These are phyloP conservation scores for Termitomyces sp. DNA, from an alignment of 768 basidiomycete genomes.

Conservation along the genomic window DNA sequence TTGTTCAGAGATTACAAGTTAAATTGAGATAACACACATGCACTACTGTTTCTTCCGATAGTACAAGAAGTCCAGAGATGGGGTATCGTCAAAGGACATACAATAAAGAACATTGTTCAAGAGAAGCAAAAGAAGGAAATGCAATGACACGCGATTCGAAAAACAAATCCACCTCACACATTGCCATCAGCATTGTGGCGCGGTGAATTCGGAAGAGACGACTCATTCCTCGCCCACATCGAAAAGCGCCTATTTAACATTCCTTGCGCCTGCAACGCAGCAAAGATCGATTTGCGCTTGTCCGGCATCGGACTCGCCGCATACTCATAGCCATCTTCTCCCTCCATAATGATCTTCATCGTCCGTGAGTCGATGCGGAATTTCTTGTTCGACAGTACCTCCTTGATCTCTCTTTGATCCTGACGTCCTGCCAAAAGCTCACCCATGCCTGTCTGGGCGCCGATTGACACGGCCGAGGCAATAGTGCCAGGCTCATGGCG, in stretches of 20 bases:
- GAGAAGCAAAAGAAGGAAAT: not conserved
- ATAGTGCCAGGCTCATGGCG: conserved; percentile 51
- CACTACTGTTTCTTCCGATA: too few relatives aligned
- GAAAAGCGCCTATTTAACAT: conserved; percentile 5
- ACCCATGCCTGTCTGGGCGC: conserved; percentile 47
- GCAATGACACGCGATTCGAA: not conserved
- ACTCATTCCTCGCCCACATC: not conserved
- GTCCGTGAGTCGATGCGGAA: conserved; percentile 48
- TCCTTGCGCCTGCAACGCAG: conserved; percentile 23
- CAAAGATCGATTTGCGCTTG: conserved; percentile 31
- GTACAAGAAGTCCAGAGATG: too few relatives aligned
- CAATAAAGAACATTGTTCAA: too few relatives aligned
- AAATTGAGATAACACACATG: too few relatives aligned
- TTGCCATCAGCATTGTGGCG: not conserved
- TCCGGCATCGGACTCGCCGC: conserved; percentile 33
- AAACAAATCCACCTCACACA: not conserved
- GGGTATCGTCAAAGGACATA: too few relatives aligned
- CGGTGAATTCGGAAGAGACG: conserved; percentile 8
- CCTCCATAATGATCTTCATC: conserved; percentile 53
- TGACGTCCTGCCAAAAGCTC: conserved; percentile 40
- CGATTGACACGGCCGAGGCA: conserved; percentile 53
- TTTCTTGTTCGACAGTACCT: conserved; percentile 38
- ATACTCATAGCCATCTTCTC: conserved; percentile 44
- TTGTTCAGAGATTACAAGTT: too few relatives aligned
- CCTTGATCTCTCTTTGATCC: conserved; percentile 33